These are phyloP conservation scores for Neurospora sp. DNA, from an alignment of 495 filamentous ascomycete species.

Conservation along the genomic window DNA sequence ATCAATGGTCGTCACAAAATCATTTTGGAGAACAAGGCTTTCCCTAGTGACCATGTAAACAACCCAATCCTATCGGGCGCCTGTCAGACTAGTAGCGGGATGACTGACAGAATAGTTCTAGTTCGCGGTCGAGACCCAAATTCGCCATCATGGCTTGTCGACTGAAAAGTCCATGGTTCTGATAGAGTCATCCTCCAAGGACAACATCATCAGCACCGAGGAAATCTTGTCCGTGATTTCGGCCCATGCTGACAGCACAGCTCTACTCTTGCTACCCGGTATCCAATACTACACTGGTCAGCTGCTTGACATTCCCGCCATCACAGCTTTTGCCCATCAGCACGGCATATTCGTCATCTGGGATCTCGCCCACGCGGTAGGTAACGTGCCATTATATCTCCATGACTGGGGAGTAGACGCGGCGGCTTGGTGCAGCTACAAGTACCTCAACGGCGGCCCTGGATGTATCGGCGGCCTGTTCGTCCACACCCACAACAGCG, in stretches of 20 bases:
- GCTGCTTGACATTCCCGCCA: constrained; percentile 73
- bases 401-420: constrained; percentile 96
- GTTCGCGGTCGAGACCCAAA: constrained; percentile 85
- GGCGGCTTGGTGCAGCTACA: constrained; percentile 95
- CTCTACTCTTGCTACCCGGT: constrained; percentile 76
- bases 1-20: constrained; percentile 71
- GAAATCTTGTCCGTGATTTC: constrained; percentile 70
- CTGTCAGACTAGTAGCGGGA: background rate
- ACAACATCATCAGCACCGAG: constrained; percentile 52
- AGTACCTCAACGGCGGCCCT: constrained; percentile 89
- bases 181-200: constrained; percentile 51
- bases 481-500: constrained; percentile 68
- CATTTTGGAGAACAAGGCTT: constrained; percentile 87
- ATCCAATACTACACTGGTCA: constrained; percentile 96
- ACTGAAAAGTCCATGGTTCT: constrained; percentile 64
- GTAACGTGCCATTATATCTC: constrained; percentile 74
- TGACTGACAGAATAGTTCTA: constrained; percentile 20
- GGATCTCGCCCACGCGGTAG: constrained; percentile 92
- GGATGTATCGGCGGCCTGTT: constrained; percentile 82
- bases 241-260: constrained; percentile 63
- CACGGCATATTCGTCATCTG: constrained; percentile 76
- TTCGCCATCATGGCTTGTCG: constrained; percentile 63
- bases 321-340: constrained; percentile 70
- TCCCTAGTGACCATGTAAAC: constrained; percentile 77
- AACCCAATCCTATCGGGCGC: background rate